Evolutionary conservation across 441 rosid genomes (phyloP), one percentile per base, ranked within the genome.

Genomic region (Croton laevigatus): DNA sequence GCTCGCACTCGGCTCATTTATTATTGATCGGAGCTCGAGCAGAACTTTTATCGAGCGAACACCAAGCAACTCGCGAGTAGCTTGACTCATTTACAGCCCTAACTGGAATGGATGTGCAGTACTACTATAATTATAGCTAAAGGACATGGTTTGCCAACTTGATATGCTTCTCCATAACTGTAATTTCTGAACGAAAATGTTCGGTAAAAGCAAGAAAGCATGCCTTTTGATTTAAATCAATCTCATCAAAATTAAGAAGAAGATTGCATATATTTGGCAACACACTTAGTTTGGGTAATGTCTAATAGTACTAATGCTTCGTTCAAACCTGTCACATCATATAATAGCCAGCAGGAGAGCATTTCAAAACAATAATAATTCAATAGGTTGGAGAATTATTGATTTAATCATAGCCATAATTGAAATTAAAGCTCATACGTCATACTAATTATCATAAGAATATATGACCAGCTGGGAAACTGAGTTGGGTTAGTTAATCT

Each of bases 221-320:
- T 2, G n/a, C 59, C 38, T 63, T 54, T 58, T 49, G 53, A 45
- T 52, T 32, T 51, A 13, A 51, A 53, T 61, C 62, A 65, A 62
- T 65, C 55, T 66, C 65, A 52, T 70, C 14, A 69, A 73, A 57
- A 63, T 65, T 52, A 22, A 32, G 27, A 59, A 53, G 44, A 17
- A 40, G 36, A 42, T 36, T 32, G 68, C n/a, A 53, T 62, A 53
- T 67, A 65, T 68, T 57, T 66, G 53, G 70, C 49, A 22, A 6
- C 32, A 67, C 57, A 66, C 17, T 22, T 37, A 64, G 67, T 65
- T 66, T 72, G 76, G 58, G 45, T 62, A 55, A n/a, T 62, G 54
- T 52, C 68, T 32, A 55, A 57, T n/a, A 0, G 34, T 34, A 23
- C 49, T 36, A 7, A 9, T 42, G 13, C 53, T 44, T 27, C n/a